These are phyloP conservation scores for Aphanomyces euteiches DNA, from an alignment of 352 stramenopile species.

Conservation along the genomic window DNA sequence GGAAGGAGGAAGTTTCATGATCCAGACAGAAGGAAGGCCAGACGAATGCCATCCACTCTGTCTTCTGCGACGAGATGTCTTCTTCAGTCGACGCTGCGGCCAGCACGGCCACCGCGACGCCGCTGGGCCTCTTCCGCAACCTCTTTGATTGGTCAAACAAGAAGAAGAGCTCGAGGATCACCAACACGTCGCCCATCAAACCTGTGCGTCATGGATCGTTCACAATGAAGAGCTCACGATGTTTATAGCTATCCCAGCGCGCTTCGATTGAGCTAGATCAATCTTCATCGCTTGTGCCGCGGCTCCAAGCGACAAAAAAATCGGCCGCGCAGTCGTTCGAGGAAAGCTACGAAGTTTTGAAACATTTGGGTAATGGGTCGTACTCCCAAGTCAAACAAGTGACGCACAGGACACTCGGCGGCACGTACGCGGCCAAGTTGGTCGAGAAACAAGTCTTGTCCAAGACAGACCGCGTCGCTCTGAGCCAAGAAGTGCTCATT, in stretches of 20 bases:
- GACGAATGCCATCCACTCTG: constrained; percentile 20
- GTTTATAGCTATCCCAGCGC: not conserved
- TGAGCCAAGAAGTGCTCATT: constrained; percentile 61
- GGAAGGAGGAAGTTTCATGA: constrained; percentile 3
- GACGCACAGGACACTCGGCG: constrained; percentile 71
- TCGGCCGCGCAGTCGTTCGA: constrained; percentile 46
- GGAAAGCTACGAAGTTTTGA: constrained; percentile 72
- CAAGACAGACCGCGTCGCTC: constrained; percentile 58
- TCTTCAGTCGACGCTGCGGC: not conserved
- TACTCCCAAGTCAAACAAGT: constrained; percentile 88
- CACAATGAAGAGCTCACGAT: not conserved
- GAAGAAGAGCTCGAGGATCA: not conserved
- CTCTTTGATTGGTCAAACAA: not conserved
- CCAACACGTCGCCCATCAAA: not conserved
- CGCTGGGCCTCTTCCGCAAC: not conserved
- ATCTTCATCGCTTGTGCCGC: not conserved
- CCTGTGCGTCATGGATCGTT: not conserved
- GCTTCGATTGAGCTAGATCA: constrained; percentile 10
- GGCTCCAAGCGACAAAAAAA: not conserved
- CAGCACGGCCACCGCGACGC: not conserved
- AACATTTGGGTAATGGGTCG: constrained; percentile 78
- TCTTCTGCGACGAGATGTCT: constrained; percentile 6
- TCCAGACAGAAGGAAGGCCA: not conserved
- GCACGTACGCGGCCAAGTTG: constrained; percentile 76
- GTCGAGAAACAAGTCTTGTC: constrained; percentile 77